Evolutionary conservation across 2,329 filamentous ascomycete species (phyloP).

Genomic region (Decorospora gaudefroyi): DNA sequence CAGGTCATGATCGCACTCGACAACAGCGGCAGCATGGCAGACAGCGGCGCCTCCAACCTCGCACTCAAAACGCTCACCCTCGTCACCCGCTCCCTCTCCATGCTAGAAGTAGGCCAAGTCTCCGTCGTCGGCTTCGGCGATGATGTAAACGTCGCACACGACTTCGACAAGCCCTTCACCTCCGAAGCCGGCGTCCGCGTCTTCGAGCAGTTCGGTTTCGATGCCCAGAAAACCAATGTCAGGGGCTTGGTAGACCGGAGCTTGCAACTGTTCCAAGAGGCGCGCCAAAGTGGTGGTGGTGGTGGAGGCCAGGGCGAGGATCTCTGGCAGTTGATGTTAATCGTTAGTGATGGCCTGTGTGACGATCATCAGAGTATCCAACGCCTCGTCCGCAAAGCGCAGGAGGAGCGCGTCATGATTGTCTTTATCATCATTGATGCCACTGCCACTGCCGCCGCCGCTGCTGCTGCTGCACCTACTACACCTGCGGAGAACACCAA

Average conservation of each 20-base stretch:
- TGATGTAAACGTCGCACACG: slow-evolving; percentile 81
- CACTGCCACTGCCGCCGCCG: slow-evolving; percentile 28
- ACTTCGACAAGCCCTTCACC: slow-evolving; percentile 80
- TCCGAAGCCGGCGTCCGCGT: slow-evolving; percentile 81
- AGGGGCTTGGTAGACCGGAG: slow-evolving; percentile 74
- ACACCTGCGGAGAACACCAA: slow-evolving; percentile 54
- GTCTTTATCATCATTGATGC: slow-evolving; percentile 96
- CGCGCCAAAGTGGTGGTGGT: slow-evolving; percentile 68
- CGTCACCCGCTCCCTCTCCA: slow-evolving; percentile 80
- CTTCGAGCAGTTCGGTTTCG: slow-evolving; percentile 82
- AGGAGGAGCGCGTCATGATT: slow-evolving; percentile 95
- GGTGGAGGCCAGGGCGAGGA: slow-evolving; percentile 60
- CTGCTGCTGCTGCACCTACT: no score
- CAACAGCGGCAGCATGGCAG: slow-evolving; percentile 92
- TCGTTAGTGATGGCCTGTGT: slow-evolving; percentile 92
- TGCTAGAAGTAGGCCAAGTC: slow-evolving; percentile 95
- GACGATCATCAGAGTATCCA: slow-evolving; percentile 85
- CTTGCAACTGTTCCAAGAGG: slow-evolving; percentile 79
- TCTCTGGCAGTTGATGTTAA: slow-evolving; percentile 92
- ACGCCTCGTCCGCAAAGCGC: slow-evolving; percentile 79
- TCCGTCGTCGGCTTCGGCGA: slow-evolving; percentile 88
- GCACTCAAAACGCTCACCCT: slow-evolving; percentile 95
- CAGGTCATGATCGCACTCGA: slow-evolving; percentile 98
- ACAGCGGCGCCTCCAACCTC: slow-evolving; percentile 73
- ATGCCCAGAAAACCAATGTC: slow-evolving; percentile 85